Conservation (phyloP, 1,284 basidiomycete species). For the Afroboletus lepidellus region DNA sequence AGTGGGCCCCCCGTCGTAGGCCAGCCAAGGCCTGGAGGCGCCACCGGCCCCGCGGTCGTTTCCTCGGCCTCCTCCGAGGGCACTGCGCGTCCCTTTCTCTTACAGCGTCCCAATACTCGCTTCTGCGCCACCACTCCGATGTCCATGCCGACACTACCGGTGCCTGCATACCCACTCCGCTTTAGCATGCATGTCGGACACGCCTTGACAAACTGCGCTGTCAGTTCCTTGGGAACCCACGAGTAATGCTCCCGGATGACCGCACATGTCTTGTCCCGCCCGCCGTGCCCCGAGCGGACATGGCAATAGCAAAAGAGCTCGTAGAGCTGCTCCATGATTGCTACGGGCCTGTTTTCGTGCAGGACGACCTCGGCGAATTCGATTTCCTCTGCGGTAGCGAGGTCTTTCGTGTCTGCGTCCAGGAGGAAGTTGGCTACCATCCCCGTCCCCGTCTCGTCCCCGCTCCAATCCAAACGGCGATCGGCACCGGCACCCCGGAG, state of each 20-base stretch:
- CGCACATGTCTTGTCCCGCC: constrained; percentile 70
- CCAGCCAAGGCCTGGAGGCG: constrained; percentile 11
- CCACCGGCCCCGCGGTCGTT: background rate
- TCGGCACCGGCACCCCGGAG: background rate
- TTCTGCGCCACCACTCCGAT: background rate
- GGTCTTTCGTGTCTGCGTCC: constrained; percentile 11
- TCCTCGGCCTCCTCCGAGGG: background rate
- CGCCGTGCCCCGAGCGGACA: constrained; percentile 62
- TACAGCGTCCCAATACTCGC: background rate
- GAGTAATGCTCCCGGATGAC: constrained; percentile 65
- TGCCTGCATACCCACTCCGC: constrained; percentile 31
- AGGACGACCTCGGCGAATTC: constrained; percentile 44
- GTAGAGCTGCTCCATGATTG: constrained; percentile 73
- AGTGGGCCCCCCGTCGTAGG: constrained; percentile 30
- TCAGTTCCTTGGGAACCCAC: constrained; percentile 79
- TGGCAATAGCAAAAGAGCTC: constrained; percentile 74
- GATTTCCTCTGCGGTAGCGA: constrained; percentile 8
- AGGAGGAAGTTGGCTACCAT: background rate
- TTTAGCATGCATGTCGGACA: constrained; percentile 67
- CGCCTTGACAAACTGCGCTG: constrained; percentile 69
- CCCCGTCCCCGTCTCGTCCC: background rate
- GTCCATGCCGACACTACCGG: background rate
- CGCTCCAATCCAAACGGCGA: background rate
- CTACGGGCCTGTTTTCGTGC: constrained; percentile 68
- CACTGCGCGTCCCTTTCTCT: background rate